phyloP scores from a whole-genome alignment of 2,329 filamentous ascomycete species.

The Mycosphaerella arachidis region DNA sequence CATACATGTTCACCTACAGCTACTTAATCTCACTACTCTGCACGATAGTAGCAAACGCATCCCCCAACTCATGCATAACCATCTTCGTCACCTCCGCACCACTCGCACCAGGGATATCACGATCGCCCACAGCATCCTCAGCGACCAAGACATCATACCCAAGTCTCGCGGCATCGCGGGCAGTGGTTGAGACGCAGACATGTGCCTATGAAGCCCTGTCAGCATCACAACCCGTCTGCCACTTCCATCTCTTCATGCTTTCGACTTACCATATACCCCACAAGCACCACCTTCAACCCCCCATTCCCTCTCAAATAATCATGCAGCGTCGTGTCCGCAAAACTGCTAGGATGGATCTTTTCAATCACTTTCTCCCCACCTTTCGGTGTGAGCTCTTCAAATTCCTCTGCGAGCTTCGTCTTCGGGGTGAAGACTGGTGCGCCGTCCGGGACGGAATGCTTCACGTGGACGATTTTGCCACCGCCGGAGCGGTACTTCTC shows the following conservation, averaged over 20 bases:
- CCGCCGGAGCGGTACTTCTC: constrained; percentile 55
- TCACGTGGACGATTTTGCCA: constrained; percentile 57
- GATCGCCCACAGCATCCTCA: constrained; percentile 60
- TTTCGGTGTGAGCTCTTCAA: constrained; percentile 54
- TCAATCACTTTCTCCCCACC: constrained; percentile 53
- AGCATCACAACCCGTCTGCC: not conserved
- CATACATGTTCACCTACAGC: not conserved
- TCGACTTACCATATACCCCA: constrained; percentile 51
- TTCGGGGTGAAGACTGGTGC: constrained; percentile 63
- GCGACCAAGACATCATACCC: constrained; percentile 62
- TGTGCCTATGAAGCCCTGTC: constrained; percentile 48
- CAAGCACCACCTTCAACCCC: constrained; percentile 57
- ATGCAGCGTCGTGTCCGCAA: constrained; percentile 57
- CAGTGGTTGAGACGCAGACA: constrained; percentile 60
- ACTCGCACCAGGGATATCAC: constrained; percentile 59
- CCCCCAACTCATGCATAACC: constrained; percentile 55
- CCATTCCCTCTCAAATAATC: constrained; percentile 47
- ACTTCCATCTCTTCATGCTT: not conserved
- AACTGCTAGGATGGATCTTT: constrained; percentile 57
- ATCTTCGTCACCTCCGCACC: constrained; percentile 53
- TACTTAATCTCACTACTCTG: constrained; percentile 47
- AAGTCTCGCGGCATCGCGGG: constrained; percentile 55
- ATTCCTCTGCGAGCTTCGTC: constrained; percentile 57
- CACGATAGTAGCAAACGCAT: constrained; percentile 60
- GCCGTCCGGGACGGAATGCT: constrained; percentile 56